Evolutionary conservation across 129 eudicot species (phyloP).

Genomic region (Flaveria ramosissima): DNA sequence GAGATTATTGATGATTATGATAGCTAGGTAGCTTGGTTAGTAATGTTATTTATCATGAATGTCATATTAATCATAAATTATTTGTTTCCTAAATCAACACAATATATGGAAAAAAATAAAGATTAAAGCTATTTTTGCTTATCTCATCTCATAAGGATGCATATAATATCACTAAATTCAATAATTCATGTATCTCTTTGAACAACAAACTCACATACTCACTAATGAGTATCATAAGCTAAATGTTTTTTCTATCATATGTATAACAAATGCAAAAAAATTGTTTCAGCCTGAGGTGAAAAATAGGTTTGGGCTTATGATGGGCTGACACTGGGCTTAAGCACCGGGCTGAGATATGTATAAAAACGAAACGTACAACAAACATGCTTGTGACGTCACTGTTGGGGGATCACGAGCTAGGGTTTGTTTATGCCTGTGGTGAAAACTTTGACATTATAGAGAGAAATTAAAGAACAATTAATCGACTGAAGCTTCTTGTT

Average conservation of each 20-base stretch:
- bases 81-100: too few relatives aligned
- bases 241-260: too few relatives aligned
- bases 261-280: too few relatives aligned
- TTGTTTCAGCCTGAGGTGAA: background rate
- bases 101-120: too few relatives aligned
- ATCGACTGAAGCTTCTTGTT: slow-evolving; percentile 23
- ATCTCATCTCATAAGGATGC: too few relatives aligned
- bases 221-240: background rate
- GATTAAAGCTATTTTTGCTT: too few relatives aligned
- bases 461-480: background rate
- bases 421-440: slow-evolving; percentile 30
- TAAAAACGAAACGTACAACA: background rate
- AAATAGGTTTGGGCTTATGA: background rate
- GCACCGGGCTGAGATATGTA: background rate
- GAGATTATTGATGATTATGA: too few relatives aligned
- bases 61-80: too few relatives aligned
- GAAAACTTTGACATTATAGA: background rate
- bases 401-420: slow-evolving; percentile 35
- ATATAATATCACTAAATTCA: too few relatives aligned
- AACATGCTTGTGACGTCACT: slow-evolving; percentile 1
- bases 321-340: background rate
- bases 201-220: too few relatives aligned
- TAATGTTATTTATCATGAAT: too few relatives aligned
- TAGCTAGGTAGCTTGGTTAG: too few relatives aligned
- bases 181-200: background rate